Evolutionary conservation across 1,284 basidiomycete genomes (phyloP).

Genomic region (Microbotryomycetes sp.): DNA sequence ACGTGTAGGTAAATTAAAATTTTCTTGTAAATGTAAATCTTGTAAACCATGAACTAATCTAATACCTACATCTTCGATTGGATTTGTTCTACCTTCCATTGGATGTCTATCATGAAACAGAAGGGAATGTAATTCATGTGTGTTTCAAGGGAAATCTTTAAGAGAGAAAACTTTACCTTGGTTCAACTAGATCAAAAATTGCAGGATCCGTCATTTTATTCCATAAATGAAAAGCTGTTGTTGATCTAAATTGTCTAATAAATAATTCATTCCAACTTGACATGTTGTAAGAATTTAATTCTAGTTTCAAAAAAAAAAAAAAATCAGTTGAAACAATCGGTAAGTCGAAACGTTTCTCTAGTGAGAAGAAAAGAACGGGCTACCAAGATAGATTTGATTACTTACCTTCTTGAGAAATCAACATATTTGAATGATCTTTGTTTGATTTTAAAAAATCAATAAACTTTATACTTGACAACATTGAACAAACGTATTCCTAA

Average conservation of each 20-base stretch:
- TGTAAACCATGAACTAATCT: constrained; percentile 82
- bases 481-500: constrained; percentile 75
- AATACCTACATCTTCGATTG: constrained; percentile 79
- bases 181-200: constrained; percentile 86
- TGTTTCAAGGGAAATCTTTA: no score
- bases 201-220: constrained; percentile 76
- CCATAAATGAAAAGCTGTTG: constrained; percentile 81
- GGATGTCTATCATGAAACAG: constrained; percentile 53
- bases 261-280: constrained; percentile 65
- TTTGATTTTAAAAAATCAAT: constrained; percentile 59
- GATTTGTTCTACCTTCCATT: constrained; percentile 77
- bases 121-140: no score
- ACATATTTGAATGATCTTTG: constrained; percentile 51
- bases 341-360: no score
- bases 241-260: constrained; percentile 74
- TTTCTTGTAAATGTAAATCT: constrained; percentile 80
- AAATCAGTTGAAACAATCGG: no score
- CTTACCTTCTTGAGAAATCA: constrained; percentile 37
- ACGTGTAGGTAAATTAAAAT: constrained; percentile 75
- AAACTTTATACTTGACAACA: constrained; percentile 76
- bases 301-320: neutral
- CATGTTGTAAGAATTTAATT: constrained; percentile 42
- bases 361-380: neutral
- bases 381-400: no score
- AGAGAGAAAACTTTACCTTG: no score